Base-by-base conservation (phyloP, 495 filamentous ascomycete species). In the Aspergillus asperescens region DNA sequence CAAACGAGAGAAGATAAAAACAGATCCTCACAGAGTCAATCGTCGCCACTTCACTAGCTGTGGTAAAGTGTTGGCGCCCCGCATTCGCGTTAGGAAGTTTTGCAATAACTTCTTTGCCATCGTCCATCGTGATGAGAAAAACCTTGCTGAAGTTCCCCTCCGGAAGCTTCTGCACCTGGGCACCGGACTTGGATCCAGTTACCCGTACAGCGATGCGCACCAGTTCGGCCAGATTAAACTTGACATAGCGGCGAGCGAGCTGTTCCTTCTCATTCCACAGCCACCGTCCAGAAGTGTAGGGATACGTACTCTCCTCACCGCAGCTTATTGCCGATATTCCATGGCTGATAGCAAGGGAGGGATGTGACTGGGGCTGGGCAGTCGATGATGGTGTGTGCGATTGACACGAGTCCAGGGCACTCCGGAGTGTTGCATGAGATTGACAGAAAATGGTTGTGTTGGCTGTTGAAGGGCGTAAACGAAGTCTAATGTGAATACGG, bases 31-130 rank as follows among this genome's bases (percentile, higher is more conserved):
- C 39, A 52, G 61, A 70, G 2, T 58, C 48, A 43, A 70, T 51
- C 28, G 65, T 68, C 1, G 67, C 67, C 9, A 66, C 67, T 52
- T 70, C 67, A 45, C 61, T 62, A 15, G 62, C 61, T 0, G 57
- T 58, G n/a, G 54, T 43, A 15, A 56, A 46, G 15, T 42, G 39
- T 15, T 52, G 35, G 19, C 42, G 52, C 3, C 60, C 62, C 10
- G 48, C 39, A 9, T 41, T 37, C n/a, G 52, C 50, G 42, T 59
- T 62, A 0, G 61, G 63, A 23, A 66, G 27, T 24, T 57, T 50
- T 18, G 50, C 53, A 39, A 66, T 49, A 16, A 66, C 48, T 42
- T 60, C 19, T 7, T 47, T 25, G 3, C 47, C 58, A 49, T 66
- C 48, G 28, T 46, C 22, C 55, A 64, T 59, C 1, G 58, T 48